Conservation (phyloP, 306 rosid species). For the Castanospermum australe region DNA sequence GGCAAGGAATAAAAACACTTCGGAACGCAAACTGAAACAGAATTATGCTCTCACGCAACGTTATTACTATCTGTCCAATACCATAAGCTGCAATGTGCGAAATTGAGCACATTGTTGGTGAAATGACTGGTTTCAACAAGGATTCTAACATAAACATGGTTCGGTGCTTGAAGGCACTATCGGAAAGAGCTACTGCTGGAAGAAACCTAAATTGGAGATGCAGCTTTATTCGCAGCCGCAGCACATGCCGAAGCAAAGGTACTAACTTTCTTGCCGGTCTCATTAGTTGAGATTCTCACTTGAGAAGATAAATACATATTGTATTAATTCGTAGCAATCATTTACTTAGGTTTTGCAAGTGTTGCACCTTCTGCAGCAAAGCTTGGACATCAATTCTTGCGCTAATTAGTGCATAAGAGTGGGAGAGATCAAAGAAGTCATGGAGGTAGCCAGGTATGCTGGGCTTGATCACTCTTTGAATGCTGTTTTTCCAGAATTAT, state of each 20-base stretch:
- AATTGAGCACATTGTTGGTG: background rate
- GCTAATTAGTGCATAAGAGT: constrained; percentile 61
- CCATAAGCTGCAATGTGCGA: too few relatives aligned
- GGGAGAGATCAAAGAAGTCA: constrained; percentile 76
- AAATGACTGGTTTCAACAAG: background rate
- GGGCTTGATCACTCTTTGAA: constrained; percentile 85
- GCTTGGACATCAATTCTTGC: constrained; percentile 77
- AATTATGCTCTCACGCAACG: background rate
- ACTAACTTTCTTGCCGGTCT: constrained; percentile 81
- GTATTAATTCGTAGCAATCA: background rate
- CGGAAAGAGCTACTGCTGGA: constrained; percentile 89
- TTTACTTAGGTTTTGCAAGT: background rate
- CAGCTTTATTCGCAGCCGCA: constrained; percentile 74
- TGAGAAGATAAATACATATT: constrained; percentile 24
- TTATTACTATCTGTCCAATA: too few relatives aligned
- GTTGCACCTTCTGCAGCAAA: constrained; percentile 75
- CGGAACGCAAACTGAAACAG: background rate
- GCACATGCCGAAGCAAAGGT: constrained; percentile 94
- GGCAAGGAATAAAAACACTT: background rate
- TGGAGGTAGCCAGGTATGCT: constrained; percentile 89
- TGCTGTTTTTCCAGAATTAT: constrained; percentile 39
- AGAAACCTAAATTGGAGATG: constrained; percentile 95
- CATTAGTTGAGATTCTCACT: constrained; percentile 76
- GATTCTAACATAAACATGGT: background rate
- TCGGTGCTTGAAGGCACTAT: background rate